A percentile compares a stretch with the other conserved stretches of the same genome.
phyloP scores from a whole-genome alignment of 108 stramenopile species.

The Conticribra guillardii region DNA sequence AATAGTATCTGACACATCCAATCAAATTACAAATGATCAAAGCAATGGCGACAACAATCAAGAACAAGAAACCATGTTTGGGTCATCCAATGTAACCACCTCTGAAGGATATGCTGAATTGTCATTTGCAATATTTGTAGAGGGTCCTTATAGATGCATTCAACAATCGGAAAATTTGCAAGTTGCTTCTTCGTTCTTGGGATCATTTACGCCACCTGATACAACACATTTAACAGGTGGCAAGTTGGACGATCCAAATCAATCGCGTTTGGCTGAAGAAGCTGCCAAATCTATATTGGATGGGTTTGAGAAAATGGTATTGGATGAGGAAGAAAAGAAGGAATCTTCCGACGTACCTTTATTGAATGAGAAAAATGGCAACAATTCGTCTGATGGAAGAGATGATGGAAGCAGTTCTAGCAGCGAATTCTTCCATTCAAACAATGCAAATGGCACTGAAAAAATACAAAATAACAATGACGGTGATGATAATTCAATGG shows the following conservation, averaged over 20 bases:
- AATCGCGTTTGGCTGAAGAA: slow-evolving; percentile 30
- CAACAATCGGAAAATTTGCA: slow-evolving; percentile 41
- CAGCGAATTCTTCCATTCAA: slow-evolving; percentile 29
- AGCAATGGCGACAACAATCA: neutral
- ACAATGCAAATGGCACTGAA: too few species aligned
- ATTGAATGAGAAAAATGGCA: slow-evolving; percentile 17
- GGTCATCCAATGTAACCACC: slow-evolving; percentile 28
- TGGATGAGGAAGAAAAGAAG: slow-evolving; percentile 11
- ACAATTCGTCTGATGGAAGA: neutral
- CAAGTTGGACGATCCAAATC: slow-evolving; percentile 13
- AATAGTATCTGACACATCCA: neutral
- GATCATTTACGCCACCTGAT: slow-evolving; percentile 42
- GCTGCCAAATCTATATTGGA: slow-evolving; percentile 28
- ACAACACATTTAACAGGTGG: neutral
- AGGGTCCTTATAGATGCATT: slow-evolving; percentile 49
- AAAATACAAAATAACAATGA: neutral
- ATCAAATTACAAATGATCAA: neutral
- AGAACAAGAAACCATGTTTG: slow-evolving; percentile 27
- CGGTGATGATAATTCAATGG: slow-evolving; percentile 43
- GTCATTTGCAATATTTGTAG: slow-evolving; percentile 46
- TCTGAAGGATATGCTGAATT: slow-evolving; percentile 48
- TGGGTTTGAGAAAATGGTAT: slow-evolving; percentile 32
- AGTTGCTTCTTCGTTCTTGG: slow-evolving; percentile 32
- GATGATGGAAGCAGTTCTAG: slow-evolving; percentile 25
- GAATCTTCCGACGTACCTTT: neutral